phyloP scores from a whole-genome alignment of 1,139 yeast genomes.

The Debaryomyces singareniensis region DNA sequence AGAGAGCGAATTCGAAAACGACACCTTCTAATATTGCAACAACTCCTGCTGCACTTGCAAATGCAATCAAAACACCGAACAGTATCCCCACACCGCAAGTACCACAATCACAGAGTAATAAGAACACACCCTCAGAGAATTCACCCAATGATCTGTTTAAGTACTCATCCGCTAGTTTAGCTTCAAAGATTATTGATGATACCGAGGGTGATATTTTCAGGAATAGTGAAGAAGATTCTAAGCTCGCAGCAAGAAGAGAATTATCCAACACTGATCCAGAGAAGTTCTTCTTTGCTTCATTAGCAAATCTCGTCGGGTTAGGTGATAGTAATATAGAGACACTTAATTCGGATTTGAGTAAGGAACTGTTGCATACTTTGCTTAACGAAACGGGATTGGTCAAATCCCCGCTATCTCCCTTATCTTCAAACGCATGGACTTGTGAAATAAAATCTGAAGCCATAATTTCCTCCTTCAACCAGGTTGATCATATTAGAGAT shows the following conservation, averaged over 20 bases:
- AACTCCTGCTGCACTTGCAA: slow-evolving; percentile 37
- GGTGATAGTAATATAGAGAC: slow-evolving; percentile 20
- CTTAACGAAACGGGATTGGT: slow-evolving; percentile 9
- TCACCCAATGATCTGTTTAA: slow-evolving; percentile 25
- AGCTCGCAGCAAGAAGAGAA: slow-evolving; percentile 39
- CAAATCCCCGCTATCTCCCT: slow-evolving; percentile 32
- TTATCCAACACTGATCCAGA: slow-evolving; percentile 42
- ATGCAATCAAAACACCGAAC: slow-evolving; percentile 39
- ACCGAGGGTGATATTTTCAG: slow-evolving; percentile 22
- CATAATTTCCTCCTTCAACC: slow-evolving; percentile 41
- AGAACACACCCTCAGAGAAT: slow-evolving; percentile 36
- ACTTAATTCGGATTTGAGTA: not conserved
- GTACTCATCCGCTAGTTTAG: slow-evolving; percentile 6
- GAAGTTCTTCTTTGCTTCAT: slow-evolving; percentile 44
- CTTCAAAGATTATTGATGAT: slow-evolving; percentile 11
- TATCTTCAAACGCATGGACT: slow-evolving; percentile 30
- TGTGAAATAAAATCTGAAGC: slow-evolving; percentile 42
- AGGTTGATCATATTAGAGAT: slow-evolving; percentile 32
- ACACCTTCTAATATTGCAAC: slow-evolving; percentile 33
- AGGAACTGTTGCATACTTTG: not conserved
- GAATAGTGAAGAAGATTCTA: slow-evolving; percentile 23
- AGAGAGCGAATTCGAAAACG: slow-evolving; percentile 22
- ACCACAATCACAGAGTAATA: slow-evolving; percentile 28
- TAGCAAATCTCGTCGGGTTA: slow-evolving; percentile 45
- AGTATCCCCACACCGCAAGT: slow-evolving; percentile 42